Percentiles rank a stretch among this genome's conserved stretches.
phyloP scores from a whole-genome alignment of 257 asterid genomes.

The Mitragyna speciosa region DNA sequence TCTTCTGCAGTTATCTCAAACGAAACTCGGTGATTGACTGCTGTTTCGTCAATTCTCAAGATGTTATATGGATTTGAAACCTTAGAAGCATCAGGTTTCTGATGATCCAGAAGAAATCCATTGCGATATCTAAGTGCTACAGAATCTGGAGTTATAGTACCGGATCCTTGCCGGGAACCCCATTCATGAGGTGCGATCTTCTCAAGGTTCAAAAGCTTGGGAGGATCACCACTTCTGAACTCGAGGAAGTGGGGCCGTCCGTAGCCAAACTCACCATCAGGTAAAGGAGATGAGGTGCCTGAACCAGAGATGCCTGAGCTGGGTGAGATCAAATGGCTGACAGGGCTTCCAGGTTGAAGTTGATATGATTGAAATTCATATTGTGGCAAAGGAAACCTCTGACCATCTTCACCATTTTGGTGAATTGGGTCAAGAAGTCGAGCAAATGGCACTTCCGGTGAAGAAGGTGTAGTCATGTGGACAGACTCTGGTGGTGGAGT shows the following conservation, averaged over 20 bases:
- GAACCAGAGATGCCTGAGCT: slow-evolving; percentile 88
- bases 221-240: slow-evolving; percentile 51
- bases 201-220: slow-evolving; percentile 72
- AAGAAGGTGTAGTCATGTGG: slow-evolving; percentile 88
- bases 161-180: slow-evolving; percentile 74
- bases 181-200: slow-evolving; percentile 60
- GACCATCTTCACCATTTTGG: slow-evolving; percentile 50
- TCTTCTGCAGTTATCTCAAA: slow-evolving; percentile 73
- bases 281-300: slow-evolving; percentile 86
- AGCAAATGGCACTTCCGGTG: slow-evolving; percentile 99
- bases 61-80: slow-evolving; percentile 35
- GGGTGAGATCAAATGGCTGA: slow-evolving; percentile 90
- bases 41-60: slow-evolving; percentile 35
- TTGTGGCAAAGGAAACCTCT: slow-evolving; percentile 52
- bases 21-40: slow-evolving; percentile 64
- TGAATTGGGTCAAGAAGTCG: slow-evolving; percentile 70
- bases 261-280: slow-evolving; percentile 50
- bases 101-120: slow-evolving; percentile 38
- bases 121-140: slow-evolving; percentile 36
- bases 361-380: slow-evolving; percentile 84
- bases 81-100: slow-evolving; percentile 44
- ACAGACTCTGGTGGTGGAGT: slow-evolving; percentile 94
- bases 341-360: slow-evolving; percentile 95
- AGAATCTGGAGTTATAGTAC: slow-evolving; percentile 67
- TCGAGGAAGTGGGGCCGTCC: slow-evolving; percentile 65